Conservation (phyloP, 1,284 basidiomycete genomes). For the Sparassis latifolia region DNA sequence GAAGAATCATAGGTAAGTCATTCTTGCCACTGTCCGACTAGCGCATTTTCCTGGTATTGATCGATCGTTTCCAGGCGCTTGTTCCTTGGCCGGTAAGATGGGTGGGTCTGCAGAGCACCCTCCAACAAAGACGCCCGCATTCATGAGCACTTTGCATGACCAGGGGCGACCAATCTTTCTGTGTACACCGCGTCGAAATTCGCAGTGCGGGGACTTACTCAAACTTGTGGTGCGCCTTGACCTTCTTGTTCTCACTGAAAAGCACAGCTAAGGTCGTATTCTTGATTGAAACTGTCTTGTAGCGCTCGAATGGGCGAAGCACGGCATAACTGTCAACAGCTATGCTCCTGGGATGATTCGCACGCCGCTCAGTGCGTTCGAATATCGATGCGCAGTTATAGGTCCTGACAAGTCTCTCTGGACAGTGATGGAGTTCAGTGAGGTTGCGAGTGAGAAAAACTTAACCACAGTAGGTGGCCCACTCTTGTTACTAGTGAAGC, state of each 20-base stretch:
- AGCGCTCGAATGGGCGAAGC: conserved; percentile 4
- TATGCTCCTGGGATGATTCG: conserved; percentile 10
- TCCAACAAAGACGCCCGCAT: not conserved
- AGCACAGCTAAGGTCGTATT: not conserved
- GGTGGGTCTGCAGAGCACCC: not conserved
- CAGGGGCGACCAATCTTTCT: conserved; percentile 2
- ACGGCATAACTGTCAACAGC: conserved; percentile 10
- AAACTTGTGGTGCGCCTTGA: conserved; percentile 13
- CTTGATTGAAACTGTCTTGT: not conserved
- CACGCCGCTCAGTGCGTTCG: conserved; percentile 3
- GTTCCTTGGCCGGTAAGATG: conserved; percentile 5
- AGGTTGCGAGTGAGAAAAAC: not conserved
- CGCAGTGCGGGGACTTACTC: conserved; percentile 24
- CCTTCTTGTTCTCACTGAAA: not conserved
- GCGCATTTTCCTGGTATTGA: not conserved
- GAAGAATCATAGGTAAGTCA: conserved; percentile 22
- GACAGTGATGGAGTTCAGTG: not conserved
- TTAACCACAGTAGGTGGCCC: conserved; percentile 2
- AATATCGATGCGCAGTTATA: not conserved
- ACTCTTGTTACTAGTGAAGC: not conserved
- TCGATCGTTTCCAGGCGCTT: conserved; percentile 1
- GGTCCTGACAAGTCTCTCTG: not conserved
- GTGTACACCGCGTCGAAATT: conserved; percentile 21
- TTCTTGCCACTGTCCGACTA: not conserved
- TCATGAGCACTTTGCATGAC: not conserved